Evolutionary conservation across 345 rosid species (phyloP).

Genomic region (Rhodamnia rubescens): DNA sequence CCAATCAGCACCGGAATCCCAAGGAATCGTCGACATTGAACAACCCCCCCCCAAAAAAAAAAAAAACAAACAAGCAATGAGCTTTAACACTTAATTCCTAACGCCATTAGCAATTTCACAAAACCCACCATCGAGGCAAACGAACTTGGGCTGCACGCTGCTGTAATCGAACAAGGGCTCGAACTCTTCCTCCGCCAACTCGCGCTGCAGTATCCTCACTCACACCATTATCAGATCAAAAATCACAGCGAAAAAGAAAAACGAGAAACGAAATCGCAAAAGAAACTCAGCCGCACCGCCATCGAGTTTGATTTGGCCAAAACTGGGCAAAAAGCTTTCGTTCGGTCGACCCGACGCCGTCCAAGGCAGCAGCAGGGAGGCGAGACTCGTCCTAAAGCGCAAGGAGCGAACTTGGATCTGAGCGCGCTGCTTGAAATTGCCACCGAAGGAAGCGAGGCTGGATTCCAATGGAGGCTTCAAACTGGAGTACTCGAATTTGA

Average conservation of each 20-base stretch:
- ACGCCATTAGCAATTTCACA: not conserved
- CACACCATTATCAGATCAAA: not conserved
- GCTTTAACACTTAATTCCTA: not conserved
- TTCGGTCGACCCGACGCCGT: not conserved
- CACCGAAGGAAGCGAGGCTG: not conserved
- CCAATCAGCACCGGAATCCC: not conserved
- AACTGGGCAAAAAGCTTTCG: not conserved
- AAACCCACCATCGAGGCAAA: slow-evolving; percentile 1
- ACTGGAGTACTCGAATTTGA: too few species aligned
- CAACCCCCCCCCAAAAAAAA: not conserved
- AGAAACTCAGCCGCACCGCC: not conserved
- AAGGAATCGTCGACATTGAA: not conserved
- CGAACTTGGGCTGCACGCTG: slow-evolving; percentile 5
- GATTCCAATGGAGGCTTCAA: too few species aligned
- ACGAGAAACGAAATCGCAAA: not conserved
- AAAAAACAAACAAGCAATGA: not conserved
- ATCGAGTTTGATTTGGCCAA: not conserved
- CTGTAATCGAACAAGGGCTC: slow-evolving; percentile 12
- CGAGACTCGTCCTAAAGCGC: not conserved
- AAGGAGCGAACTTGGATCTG: not conserved
- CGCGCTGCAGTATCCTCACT: not conserved
- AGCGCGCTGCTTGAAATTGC: not conserved
- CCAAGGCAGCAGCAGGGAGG: not conserved
- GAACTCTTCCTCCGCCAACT: slow-evolving; percentile 4
- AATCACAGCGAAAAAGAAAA: not conserved